Percentiles rank a stretch among this genome's conserved stretches.
Evolutionary conservation across 2,329 filamentous ascomycete genomes (phyloP).

Genomic region (Ophiostoma tasmaniense): DNA sequence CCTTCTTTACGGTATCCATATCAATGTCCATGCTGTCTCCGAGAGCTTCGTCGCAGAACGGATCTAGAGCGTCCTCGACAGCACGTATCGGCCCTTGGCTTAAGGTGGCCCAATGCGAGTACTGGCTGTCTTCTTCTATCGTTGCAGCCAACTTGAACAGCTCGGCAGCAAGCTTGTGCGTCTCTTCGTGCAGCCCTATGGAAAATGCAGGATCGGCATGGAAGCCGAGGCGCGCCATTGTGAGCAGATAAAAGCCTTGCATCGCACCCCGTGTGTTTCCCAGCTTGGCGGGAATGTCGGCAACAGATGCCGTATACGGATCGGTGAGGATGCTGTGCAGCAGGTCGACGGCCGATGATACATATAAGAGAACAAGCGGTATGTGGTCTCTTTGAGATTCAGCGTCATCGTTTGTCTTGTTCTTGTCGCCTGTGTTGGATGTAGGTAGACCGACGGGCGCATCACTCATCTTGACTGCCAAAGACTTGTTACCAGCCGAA

Average conservation of each 20-base stretch:
- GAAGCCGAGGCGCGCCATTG: constrained; percentile 76
- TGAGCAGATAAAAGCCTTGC: constrained; percentile 69
- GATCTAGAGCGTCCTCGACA: background rate
- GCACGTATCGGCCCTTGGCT: background rate
- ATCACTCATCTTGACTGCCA: background rate
- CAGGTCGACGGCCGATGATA: constrained; percentile 40
- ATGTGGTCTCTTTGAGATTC: background rate
- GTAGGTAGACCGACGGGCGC: background rate
- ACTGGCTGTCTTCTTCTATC: constrained; percentile 52
- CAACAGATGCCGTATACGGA: constrained; percentile 35
- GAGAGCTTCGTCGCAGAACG: constrained; percentile 12
- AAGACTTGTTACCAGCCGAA: background rate
- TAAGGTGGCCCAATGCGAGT: constrained; percentile 15
- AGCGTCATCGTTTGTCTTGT: background rate
- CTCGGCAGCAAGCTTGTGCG: constrained; percentile 73
- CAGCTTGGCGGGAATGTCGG: constrained; percentile 64
- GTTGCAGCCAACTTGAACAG: constrained; percentile 74
- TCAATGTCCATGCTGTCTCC: background rate
- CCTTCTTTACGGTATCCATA: constrained; percentile 11
- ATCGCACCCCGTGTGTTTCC: constrained; percentile 59
- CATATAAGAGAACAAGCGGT: constrained; percentile 35
- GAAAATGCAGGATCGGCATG: constrained; percentile 59
- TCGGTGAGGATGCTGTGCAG: constrained; percentile 46
- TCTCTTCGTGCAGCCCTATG: constrained; percentile 41
- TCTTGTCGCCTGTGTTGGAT: background rate